Evolutionary conservation across 768 basidiomycete genomes (phyloP), one percentile per base, ranked within the genome.

Genomic region (Arthromyces matolae): DNA sequence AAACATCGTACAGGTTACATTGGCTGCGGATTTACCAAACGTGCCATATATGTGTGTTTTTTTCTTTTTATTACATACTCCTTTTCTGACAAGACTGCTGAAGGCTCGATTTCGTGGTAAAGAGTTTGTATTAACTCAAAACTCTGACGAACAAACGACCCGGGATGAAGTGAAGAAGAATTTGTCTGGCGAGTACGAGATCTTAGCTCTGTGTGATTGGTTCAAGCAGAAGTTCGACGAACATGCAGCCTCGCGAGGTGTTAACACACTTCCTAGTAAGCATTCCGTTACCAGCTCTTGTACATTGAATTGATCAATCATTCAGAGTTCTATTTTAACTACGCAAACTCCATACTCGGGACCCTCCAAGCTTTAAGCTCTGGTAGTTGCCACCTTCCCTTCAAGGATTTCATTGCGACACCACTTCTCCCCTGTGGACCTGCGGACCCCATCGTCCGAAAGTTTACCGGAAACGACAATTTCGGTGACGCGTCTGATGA

Each of bases 281-380:
- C n/a, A n/a, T n/a, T n/a, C n/a, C n/a, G n/a, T n/a, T n/a, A n/a
- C n/a, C n/a, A n/a, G n/a, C n/a, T n/a, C n/a, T n/a, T n/a, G n/a
- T n/a, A n/a, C n/a, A n/a, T n/a, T n/a, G n/a, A n/a, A n/a, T n/a
- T n/a, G n/a, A n/a, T n/a, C 19, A 40, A 16, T 34, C n/a, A 22
- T 22, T 20, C 42, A 64, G 62, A 45, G 14, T 65, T 65, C 45
- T 60, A 61, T 31, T 64, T 65, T 48, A 60, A 64, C 42, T 60
- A 59, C 19, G 31, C 51, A 25, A 44, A 31, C 27, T 64, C 14
- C 12, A 45, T 13, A 45, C 54, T 35, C 32, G 49, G 49, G 12
- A 20, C 12, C 2, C 25, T 50, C 14, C 22, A 35, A 8, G 25
- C 13, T 0, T 16, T 47, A 4, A 42, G 23, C 2, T 51, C 54